Evolutionary conservation across 371 early-diverging fungal genomes (phyloP).

Genomic region (Capillidium rhysosporum): DNA sequence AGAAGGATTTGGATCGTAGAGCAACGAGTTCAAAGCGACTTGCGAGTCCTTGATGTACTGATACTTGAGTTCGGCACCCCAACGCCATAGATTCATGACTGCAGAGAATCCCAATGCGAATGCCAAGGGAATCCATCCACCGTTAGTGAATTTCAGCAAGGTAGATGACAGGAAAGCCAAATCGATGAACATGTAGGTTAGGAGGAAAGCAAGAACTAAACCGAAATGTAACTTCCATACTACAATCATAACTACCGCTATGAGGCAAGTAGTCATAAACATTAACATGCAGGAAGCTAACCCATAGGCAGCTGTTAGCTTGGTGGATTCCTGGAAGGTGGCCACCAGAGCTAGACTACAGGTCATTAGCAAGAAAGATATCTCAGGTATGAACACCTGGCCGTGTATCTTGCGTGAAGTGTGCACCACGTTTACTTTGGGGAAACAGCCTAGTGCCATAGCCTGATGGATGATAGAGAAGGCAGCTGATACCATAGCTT

Average conservation of each 20-base stretch:
- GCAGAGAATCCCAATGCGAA: constrained; percentile 9
- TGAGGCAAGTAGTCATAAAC: constrained; percentile 15
- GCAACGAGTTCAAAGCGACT: constrained; percentile 2
- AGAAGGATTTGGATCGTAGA: background rate
- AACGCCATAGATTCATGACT: constrained; percentile 15
- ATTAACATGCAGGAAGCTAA: constrained; percentile 10
- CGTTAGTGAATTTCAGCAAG: constrained; percentile 12
- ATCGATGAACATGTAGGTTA: constrained; percentile 14
- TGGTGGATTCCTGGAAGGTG: constrained; percentile 17
- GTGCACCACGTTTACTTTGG: constrained; percentile 23
- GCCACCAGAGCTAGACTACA: constrained; percentile 18
- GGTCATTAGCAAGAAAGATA: constrained; percentile 21
- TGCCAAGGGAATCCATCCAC: constrained; percentile 18
- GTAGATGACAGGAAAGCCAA: constrained; percentile 14
- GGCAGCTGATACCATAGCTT: constrained; percentile 29
- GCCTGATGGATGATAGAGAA: constrained; percentile 31
- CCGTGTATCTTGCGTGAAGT: constrained; percentile 17
- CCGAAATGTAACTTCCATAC: constrained; percentile 15
- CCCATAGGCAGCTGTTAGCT: constrained; percentile 17
- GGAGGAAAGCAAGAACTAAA: constrained; percentile 11
- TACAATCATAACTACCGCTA: constrained; percentile 10
- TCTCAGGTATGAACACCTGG: constrained; percentile 27
- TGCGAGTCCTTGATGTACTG: background rate
- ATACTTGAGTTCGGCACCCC: constrained; percentile 9
- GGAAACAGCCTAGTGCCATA: constrained; percentile 27